Evolutionary conservation across 805 yeast genomes (phyloP).

Genomic region (Starmerella sp.): DNA sequence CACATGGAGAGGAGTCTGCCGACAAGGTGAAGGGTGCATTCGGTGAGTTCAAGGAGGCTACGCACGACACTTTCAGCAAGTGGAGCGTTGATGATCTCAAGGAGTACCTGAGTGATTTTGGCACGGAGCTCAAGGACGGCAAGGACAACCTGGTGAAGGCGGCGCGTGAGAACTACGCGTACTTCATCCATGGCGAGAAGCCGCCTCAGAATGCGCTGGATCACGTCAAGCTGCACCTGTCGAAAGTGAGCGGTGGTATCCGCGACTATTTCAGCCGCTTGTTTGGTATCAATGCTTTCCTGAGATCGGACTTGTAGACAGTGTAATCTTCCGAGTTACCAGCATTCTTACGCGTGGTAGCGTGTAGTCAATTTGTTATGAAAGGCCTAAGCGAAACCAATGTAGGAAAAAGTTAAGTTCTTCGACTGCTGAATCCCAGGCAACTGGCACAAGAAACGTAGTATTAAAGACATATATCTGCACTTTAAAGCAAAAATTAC

Average conservation of each 20-base stretch:
- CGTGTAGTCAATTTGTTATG: no score
- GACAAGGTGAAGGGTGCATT: constrained; percentile 31
- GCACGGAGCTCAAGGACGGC: constrained; percentile 20
- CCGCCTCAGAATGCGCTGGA: constrained; percentile 9
- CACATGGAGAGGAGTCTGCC: constrained; percentile 34
- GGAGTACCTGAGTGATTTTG: constrained; percentile 43
- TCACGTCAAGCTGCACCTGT: constrained; percentile 1
- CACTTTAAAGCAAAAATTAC: no score
- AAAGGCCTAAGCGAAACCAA: no score
- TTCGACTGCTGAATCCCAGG: no score
- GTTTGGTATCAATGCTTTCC: background rate
- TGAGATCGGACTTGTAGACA: background rate
- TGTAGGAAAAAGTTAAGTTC: no score
- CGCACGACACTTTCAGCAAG: constrained; percentile 31
- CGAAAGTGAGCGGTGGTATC: background rate
- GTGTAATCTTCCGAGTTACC: background rate
- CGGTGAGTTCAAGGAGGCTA: constrained; percentile 33
- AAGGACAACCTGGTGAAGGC: constrained; percentile 20
- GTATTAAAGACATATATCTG: no score
- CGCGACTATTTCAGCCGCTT: constrained; percentile 2
- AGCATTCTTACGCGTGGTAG: background rate
- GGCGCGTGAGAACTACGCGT: constrained; percentile 20
- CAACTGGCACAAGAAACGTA: no score
- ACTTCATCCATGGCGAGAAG: constrained; percentile 12
- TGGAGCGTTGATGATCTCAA: constrained; percentile 47